These are phyloP conservation scores for Lolium perenne DNA, from an alignment of 176 grass and related monocot species.

Conservation along the genomic window DNA sequence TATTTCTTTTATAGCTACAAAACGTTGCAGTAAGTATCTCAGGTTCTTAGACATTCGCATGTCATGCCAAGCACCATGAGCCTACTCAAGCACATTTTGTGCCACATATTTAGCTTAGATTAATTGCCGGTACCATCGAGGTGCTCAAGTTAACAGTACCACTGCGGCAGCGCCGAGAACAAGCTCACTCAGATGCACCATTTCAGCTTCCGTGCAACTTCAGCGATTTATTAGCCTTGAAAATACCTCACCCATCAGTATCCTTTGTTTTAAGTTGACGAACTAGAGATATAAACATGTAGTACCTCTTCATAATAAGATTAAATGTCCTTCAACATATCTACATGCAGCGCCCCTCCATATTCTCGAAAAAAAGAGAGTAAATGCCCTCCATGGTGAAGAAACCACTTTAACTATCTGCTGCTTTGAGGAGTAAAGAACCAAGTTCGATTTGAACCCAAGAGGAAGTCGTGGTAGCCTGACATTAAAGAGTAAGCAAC, in stretches of 20 bases:
- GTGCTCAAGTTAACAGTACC: neutral
- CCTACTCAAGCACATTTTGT: neutral
- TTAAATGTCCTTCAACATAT: neutral
- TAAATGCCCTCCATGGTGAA: neutral
- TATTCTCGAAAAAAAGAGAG: neutral
- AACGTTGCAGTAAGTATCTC: neutral
- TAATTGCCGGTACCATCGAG: neutral
- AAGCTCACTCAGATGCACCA: neutral
- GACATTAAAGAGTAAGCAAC: neutral
- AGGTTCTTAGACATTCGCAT: neutral
- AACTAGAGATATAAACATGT: conserved; percentile 19
- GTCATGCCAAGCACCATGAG: neutral
- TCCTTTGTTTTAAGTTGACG: neutral
- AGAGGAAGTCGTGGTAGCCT: neutral
- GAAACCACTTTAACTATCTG: conserved; percentile 5
- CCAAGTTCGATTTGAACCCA: neutral
- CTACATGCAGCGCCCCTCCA: neutral
- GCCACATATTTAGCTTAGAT: neutral
- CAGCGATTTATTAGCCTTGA: neutral
- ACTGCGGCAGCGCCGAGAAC: neutral
- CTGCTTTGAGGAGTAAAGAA: neutral
- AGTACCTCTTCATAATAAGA: neutral
- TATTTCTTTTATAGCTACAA: neutral
- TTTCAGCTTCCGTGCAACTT: neutral
- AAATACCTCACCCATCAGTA: neutral